Evolutionary conservation across 2,329 filamentous ascomycete genomes (phyloP).

Genomic region (Rutstroemia sp.): DNA sequence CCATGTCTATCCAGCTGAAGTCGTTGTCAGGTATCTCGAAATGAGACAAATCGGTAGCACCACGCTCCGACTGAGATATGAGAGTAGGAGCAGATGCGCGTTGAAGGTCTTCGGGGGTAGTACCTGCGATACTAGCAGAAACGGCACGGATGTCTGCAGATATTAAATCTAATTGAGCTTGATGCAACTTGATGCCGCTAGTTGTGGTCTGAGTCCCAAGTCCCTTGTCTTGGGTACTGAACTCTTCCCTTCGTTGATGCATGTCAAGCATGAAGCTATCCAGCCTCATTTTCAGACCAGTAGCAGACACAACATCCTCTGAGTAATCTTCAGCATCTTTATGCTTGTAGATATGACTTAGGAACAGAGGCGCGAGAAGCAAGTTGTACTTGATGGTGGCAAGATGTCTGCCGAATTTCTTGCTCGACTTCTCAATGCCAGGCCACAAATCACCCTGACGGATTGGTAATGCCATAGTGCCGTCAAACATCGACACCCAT

Average conservation of each 20-base stretch:
- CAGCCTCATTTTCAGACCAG: conserved; percentile 90
- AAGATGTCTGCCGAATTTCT: conserved; percentile 94
- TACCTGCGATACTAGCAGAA: conserved; percentile 80
- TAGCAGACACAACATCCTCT: conserved; percentile 75
- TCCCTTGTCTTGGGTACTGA: conserved; percentile 72
- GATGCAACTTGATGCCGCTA: conserved; percentile 91
- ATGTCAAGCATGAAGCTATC: conserved; percentile 97
- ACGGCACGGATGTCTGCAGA: conserved; percentile 89
- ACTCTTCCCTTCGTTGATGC: conserved; percentile 88
- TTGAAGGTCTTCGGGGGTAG: conserved; percentile 68
- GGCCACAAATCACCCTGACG: conserved; percentile 90
- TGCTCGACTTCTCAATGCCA: conserved; percentile 89
- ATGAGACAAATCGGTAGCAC: conserved; percentile 66
- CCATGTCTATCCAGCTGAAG: conserved; percentile 97
- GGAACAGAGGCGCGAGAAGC: conserved; percentile 82
- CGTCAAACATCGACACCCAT: conserved; percentile 96
- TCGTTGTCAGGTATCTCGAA: conserved; percentile 97
- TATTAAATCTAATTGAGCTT: conserved; percentile 85
- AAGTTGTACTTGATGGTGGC: conserved; percentile 99
- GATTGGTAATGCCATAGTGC: conserved; percentile 88
- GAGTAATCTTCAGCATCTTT: conserved; percentile 86
- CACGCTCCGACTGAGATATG: conserved; percentile 45
- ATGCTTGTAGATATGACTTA: conserved; percentile 98
- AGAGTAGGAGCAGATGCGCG: conserved; percentile 44
- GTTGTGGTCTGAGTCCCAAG: conserved; percentile 72